Evolutionary conservation across 345 rosid species (phyloP), one percentile per base, ranked within the genome.

Genomic region (Eucalyptus brandiana): DNA sequence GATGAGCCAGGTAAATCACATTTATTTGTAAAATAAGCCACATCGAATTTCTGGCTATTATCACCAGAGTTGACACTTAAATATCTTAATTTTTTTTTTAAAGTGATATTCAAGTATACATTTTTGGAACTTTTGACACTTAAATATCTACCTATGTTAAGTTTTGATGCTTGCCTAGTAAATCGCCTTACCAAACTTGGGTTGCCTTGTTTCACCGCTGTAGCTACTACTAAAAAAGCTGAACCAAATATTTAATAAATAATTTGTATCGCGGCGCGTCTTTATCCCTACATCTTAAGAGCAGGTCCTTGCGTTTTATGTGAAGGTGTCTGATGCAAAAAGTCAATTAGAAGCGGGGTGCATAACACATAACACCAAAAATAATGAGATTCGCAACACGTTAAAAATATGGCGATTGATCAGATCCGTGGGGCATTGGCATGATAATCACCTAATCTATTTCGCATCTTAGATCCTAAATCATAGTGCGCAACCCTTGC

Each of bases 71-170:
- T 53, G 24, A 8, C 1, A 53, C 5, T 53, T 19, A 18, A 18
- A 18, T 51, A 51, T 51, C 21, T 18, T 0, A 51, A 50, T 50
- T n/a, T n/a, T n/a, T n/a, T n/a, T n/a, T n/a, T n/a, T n/a, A 51
- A 51, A 51, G 17, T 49, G 50, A 5, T 49, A 49, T 0, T 49
- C 2, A 48, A 48, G 3, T 47, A 0, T 47, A 47, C 0, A 12
- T 13, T 15, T 50, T 50, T 0, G 3, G 0, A 50, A 50, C 0
- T 6, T 53, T 53, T 53, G 0, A 19, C 1, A 19, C 10, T 8
- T 53, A 53, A 3, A 0, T 8, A 53, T 1, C 0, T 19, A 53
- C 0, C 0, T 8, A 0, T 8, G 58, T 8, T 8, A 21, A 53
- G 58, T 53, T 53, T 53, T 53, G 58, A 21, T 2, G 2, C 11